Base-by-base conservation (phyloP, 176 grass and related monocot genomes). In the Carex kokanica region DNA sequence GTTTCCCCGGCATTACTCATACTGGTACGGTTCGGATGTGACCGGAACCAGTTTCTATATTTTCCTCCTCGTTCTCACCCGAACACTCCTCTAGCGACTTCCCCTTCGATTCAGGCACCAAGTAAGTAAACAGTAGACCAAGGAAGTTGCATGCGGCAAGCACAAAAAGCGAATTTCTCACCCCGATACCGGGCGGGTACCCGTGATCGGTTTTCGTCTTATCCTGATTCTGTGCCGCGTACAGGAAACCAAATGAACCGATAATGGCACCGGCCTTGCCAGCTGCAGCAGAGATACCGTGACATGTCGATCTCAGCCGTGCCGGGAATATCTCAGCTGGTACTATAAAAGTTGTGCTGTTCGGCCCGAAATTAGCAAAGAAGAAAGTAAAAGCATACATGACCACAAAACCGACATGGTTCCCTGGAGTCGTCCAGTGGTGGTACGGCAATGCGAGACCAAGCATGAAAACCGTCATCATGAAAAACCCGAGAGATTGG, bases 241-340 rank as follows among this genome's bases (percentile, higher is more conserved):
- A 91, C 7, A 91, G 77, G 86, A 94, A 94, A 12, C 92, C 92
- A 84, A 94, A 94, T 5, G 89, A 87, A 0, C 92, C 92, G 13
- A 91, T 7, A 62, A 94, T 91, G 10, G 92, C 89, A 18, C 92
- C 92, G 3, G 74, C 85, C 79, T 91, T 94, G 1, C 89, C 92
- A 5, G 89, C 78, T 3, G 92, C 92, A 16, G 87, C 69, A 0
- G 92, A 86, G 31, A 93, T 85, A 18, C 91, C 91, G 63, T 93
- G 91, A 82, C 91, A 93, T 5, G 91, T 93, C 0, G 91, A 83
- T 20, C 91, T 78, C 13, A 90, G 84, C 69, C 89, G 68, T 6
- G 91, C 91, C 11, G 91, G 91, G 81, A 90, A 93, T 71, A 93
- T 93, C 81, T 93, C 91, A 11, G 92, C 89, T 0, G 92, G 87